A percentile compares a stretch with the other conserved stretches of the same genome.
Evolutionary conservation across 2,329 filamentous ascomycete species (phyloP).

Genomic region (Cucurbitaria berberidis): DNA sequence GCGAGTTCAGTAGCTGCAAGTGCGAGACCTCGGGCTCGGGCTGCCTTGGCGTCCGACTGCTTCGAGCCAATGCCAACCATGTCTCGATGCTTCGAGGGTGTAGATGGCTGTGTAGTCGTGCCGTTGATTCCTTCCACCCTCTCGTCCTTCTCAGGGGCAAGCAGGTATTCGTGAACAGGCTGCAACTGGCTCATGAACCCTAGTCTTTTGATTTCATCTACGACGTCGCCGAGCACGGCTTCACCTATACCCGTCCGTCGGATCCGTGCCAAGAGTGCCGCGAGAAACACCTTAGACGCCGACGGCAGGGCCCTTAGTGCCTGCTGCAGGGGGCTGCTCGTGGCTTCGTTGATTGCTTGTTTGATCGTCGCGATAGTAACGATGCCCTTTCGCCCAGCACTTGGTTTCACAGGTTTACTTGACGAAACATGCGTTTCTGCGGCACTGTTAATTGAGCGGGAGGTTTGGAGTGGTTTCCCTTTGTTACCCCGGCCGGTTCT

Average conservation of each 20-base stretch:
- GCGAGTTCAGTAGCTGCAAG: constrained; percentile 81
- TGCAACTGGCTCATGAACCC: constrained; percentile 66
- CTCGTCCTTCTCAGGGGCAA: constrained; percentile 50
- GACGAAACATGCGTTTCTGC: constrained; percentile 27
- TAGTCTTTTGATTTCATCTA: constrained; percentile 82
- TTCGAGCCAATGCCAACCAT: constrained; percentile 21
- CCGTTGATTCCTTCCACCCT: constrained; percentile 12
- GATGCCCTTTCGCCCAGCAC: constrained; percentile 52
- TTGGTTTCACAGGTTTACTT: constrained; percentile 30
- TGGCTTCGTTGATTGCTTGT: constrained; percentile 92
- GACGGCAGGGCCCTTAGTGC: constrained; percentile 83
- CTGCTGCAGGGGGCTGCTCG: constrained; percentile 88
- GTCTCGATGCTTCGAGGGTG: constrained; percentile 27
- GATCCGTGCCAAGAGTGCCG: constrained; percentile 78
- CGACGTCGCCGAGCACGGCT: constrained; percentile 84
- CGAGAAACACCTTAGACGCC: constrained; percentile 82
- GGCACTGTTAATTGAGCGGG: constrained; percentile 27
- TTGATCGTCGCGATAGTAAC: constrained; percentile 95
- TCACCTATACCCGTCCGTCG: constrained; percentile 85
- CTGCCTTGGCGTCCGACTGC: constrained; percentile 43
- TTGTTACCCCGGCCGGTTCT: constrained; percentile 56
- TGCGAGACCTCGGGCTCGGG: constrained; percentile 64
- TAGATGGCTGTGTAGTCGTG: constrained; percentile 11
- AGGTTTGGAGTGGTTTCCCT: constrained; percentile 23
- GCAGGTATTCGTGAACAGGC: constrained; percentile 67